Base-by-base conservation (phyloP, 176 grass and related monocot species). In the Avena insularis region DNA sequence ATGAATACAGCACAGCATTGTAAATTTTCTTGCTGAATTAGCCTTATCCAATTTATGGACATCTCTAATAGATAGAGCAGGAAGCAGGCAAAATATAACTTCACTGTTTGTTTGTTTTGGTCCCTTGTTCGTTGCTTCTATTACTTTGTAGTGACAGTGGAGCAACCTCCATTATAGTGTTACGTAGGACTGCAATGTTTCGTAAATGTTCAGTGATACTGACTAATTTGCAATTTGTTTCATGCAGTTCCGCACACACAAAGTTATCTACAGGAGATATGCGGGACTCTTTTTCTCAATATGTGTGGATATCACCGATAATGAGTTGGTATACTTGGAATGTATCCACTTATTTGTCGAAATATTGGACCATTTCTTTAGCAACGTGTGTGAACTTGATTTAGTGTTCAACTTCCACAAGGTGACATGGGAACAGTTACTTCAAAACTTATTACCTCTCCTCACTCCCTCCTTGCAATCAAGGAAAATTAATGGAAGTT, bases 261-360 rank as follows among this genome's bases (percentile, higher is more conserved):
- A 99, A 93, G 89, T 99, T 81, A 99, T 99, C 73, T 99, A 99
- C 83, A 99, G 97, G 78, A 92, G 97, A 96, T 99, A 99, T 89
- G 97, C 94, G 15, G 94, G 97, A 86, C 81, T 99, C 3, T 99
- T 99, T 88, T 99, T 99, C 82, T 96, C 97, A 85, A 94, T 96
- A 62, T 99, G 94, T 81, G 97, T 96, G 59, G 97, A 99, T 83
- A 99, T 99, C 64, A 99, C 94, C 15, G 97, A 99, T 77, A 99
- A 99, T 81, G 97, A 99, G 75, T 91, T 99, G 86, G 97, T 92
- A 65, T 99, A 99, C 62, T 94, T 99, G 79, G 94, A 99, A 85
- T 96, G 90, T 66, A 99, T 99, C 85, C 97, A 99, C 88, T 86
- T 99, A 61, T 99, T 99, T 96, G 97, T 99, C 2, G 94, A 99